Base-by-base conservation (phyloP, 441 rosid genomes). In the Hypseocharis bilobata region DNA sequence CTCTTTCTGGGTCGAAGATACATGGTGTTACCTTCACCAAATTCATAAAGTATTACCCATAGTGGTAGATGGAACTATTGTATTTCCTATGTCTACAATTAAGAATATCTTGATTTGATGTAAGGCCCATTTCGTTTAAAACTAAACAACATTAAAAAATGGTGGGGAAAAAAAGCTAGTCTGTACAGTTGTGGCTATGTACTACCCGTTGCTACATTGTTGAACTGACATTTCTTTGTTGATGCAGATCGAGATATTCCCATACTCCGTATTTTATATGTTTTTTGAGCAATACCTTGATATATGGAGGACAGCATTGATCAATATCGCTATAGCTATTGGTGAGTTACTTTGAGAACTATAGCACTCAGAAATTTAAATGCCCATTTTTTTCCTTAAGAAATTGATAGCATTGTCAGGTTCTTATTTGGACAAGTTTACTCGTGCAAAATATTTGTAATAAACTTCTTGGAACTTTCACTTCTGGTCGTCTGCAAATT, bases 261-360 rank as follows among this genome's bases (percentile, higher is more conserved):
- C 99, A 60, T 91, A 93, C 67, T 93, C 99, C 1, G 99, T 93
- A 40, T 93, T 93, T 71, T 93, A 93, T 74, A 93, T 93, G 95
- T 93, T 85, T 81, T 93, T 93, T 68, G 99, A 93, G 82, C 99
- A 93, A 77, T 93, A 93, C 76, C 96, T 93, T 71, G 84, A 89
- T 76, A 93, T 93, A 79, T 93, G 99, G 99, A 93, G 60, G 84
- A 91, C 88, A 11, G 97, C 99, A 54, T 68, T 93, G 78, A 84
- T 89, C 82, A 91, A 86, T 84, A 92, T 94, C 66, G 85, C 96
- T 29, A 89, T 94, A 71, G 99, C 99, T 57, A 83, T 94, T 45
- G 96, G 99, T 94, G 65, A 36, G 93, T 87, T 72, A 66, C 57
- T 63, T 66, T 63, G 26, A 51, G 10, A 71, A 67, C 40, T 63